phyloP scores from a whole-genome alignment of 257 asterid species.

The Ocimum tenuiflorum region DNA sequence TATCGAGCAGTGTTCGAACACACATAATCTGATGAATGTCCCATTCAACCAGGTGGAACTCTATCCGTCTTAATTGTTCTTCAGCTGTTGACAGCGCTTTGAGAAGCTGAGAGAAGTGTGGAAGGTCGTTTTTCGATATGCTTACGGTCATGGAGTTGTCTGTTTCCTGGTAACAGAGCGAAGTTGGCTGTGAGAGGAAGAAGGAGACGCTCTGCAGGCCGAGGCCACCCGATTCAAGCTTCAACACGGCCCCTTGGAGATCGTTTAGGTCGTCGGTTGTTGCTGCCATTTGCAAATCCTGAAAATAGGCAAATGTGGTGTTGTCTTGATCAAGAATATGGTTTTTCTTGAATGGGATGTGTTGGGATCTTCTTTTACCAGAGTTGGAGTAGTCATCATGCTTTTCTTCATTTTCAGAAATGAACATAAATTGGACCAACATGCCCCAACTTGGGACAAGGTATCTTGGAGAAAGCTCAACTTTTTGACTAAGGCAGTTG shows the following conservation, averaged over 20 bases:
- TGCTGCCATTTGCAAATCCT: conserved; percentile 18
- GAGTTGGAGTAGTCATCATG: not conserved
- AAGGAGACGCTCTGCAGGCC: conserved; percentile 52
- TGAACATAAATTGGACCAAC: not conserved
- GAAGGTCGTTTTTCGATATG: conserved; percentile 27
- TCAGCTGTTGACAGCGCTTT: conserved; percentile 22
- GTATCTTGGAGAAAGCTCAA: not conserved
- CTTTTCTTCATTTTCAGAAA: not conserved
- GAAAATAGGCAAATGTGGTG: too few species aligned
- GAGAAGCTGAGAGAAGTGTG: conserved; percentile 45
- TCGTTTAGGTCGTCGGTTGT: conserved; percentile 34
- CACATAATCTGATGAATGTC: conserved; percentile 33
- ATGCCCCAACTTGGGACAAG: not conserved
- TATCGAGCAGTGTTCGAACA: conserved; percentile 32
- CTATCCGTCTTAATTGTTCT: conserved; percentile 33
- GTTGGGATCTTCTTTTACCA: not conserved
- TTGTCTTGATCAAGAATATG: too few species aligned
- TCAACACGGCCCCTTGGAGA: conserved; percentile 48
- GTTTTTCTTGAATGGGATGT: not conserved
- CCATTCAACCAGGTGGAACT: conserved; percentile 67
- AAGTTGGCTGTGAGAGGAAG: conserved; percentile 40
- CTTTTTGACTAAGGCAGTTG: not conserved
- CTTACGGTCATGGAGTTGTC: conserved; percentile 46
- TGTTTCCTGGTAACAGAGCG: conserved; percentile 48
- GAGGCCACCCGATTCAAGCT: conserved; percentile 29